These are phyloP conservation scores for Gloeostereum incarnatum DNA, from an alignment of 768 basidiomycete genomes.

Conservation along the genomic window DNA sequence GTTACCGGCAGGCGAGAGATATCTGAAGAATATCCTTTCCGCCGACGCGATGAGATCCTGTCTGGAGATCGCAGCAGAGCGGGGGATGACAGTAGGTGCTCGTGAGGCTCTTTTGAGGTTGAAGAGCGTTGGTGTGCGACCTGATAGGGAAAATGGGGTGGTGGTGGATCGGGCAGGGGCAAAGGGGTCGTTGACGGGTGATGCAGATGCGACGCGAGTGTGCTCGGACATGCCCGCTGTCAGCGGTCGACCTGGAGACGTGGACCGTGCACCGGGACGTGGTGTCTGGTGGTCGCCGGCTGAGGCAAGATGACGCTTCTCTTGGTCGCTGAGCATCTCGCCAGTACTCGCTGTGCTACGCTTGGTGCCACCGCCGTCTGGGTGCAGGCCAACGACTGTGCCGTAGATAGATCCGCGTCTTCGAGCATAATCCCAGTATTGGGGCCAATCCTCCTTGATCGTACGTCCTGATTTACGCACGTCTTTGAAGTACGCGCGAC, in stretches of 20 bases:
- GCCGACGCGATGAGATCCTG: slow-evolving; percentile 87
- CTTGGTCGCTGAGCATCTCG: slow-evolving; percentile 60
- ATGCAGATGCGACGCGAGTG: slow-evolving; percentile 35
- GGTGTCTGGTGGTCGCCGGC: slow-evolving; percentile 38
- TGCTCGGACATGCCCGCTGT: slow-evolving; percentile 30
- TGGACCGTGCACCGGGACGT: slow-evolving; percentile 42
- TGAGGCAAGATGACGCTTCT: slow-evolving; percentile 53
- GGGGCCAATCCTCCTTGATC: slow-evolving; percentile 97
- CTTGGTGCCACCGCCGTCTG: slow-evolving; percentile 46
- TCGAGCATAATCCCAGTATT: slow-evolving; percentile 93
- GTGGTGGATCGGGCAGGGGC: slow-evolving; percentile 67
- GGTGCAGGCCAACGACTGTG: slow-evolving; percentile 71
- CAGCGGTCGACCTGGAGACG: slow-evolving; percentile 46
- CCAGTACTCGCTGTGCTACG: slow-evolving; percentile 79
- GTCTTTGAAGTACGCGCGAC: slow-evolving; percentile 98
- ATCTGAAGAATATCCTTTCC: slow-evolving; percentile 93
- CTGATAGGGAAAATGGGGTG: slow-evolving; percentile 72
- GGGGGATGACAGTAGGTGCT: slow-evolving; percentile 90
- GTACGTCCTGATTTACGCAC: slow-evolving; percentile 89
- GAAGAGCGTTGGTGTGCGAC: slow-evolving; percentile 71
- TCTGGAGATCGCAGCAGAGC: slow-evolving; percentile 84
- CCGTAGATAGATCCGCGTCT: slow-evolving; percentile 90
- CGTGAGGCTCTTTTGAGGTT: slow-evolving; percentile 70
- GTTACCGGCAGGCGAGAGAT: slow-evolving; percentile 77
- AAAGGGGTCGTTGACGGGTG: slow-evolving; percentile 36